A percentile compares a stretch with the other conserved stretches of the same genome.
Evolutionary conservation across 140 eudicot species (phyloP).

Genomic region (Oenanthe javanica): DNA sequence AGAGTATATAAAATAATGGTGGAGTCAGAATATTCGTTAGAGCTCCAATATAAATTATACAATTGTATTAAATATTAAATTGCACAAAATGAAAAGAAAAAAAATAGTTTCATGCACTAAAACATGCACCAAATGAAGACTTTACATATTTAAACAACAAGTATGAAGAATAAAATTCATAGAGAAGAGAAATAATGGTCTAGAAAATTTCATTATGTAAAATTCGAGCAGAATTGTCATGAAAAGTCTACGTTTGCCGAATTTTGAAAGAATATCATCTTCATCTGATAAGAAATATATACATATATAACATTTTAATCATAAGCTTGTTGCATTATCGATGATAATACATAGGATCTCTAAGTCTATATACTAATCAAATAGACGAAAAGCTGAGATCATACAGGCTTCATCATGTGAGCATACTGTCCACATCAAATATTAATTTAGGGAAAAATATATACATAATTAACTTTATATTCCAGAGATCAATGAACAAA

Average conservation of each 20-base stretch:
- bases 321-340: slow-evolving; percentile 5
- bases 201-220: not conserved
- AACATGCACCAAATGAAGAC: not conserved
- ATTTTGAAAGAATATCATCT: slow-evolving; percentile 19
- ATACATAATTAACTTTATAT: slow-evolving; percentile 3
- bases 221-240: not conserved
- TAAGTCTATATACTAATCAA: slow-evolving; percentile 48
- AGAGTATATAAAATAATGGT: slow-evolving; percentile 6
- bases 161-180: not conserved
- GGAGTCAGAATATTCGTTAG: not conserved
- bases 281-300: slow-evolving; percentile 55
- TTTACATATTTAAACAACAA: not conserved
- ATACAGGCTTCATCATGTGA: slow-evolving; percentile 82
- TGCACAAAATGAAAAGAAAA: not conserved
- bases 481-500: not conserved
- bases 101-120: not conserved
- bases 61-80: not conserved
- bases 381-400: slow-evolving; percentile 75
- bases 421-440: slow-evolving; percentile 56
- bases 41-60: not conserved
- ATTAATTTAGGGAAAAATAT: slow-evolving; percentile 10
- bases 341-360: slow-evolving; percentile 1
- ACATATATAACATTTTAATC: not conserved
- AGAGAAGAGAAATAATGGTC: not conserved
- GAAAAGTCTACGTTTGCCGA: not conserved